phyloP scores from a whole-genome alignment of 257 asterid species.

The Mentha longifolia region DNA sequence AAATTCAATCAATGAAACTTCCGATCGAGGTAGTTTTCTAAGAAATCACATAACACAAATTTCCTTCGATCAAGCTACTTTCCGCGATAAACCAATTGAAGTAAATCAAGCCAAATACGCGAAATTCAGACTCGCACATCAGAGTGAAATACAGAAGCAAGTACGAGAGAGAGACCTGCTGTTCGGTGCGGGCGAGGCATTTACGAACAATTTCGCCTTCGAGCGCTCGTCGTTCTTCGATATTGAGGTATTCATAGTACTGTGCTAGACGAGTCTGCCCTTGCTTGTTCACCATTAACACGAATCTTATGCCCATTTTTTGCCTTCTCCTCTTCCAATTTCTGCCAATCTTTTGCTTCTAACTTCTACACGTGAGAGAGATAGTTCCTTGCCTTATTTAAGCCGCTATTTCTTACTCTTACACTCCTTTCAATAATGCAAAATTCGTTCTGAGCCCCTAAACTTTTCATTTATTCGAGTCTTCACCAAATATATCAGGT shows the following conservation, averaged over 20 bases:
- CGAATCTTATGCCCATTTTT: slow-evolving; percentile 90
- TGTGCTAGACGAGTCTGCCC: slow-evolving; percentile 98
- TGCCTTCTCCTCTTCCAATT: slow-evolving; percentile 19
- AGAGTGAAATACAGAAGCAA: not conserved
- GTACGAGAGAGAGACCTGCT: slow-evolving; percentile 56
- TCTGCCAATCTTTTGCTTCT: slow-evolving; percentile 19
- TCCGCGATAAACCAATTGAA: not conserved
- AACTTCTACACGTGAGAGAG: not conserved
- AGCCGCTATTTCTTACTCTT: not conserved
- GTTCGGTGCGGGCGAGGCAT: slow-evolving; percentile 93
- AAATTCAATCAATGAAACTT: slow-evolving; percentile 4
- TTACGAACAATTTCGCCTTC: slow-evolving; percentile 99
- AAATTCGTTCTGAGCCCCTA: not conserved
- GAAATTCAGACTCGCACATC: not conserved
- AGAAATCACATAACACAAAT: slow-evolving; percentile 16
- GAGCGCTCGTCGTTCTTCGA: slow-evolving; percentile 96
- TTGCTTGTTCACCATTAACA: slow-evolving; percentile 97
- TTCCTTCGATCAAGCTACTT: slow-evolving; percentile 7
- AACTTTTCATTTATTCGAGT: not conserved
- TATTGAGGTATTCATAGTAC: slow-evolving; percentile 85
- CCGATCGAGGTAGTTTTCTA: not conserved
- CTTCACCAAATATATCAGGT: not conserved
- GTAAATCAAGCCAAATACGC: not conserved
- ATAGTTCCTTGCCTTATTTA: not conserved
- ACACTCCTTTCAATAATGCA: not conserved